phyloP scores from a whole-genome alignment of 2,329 filamentous ascomycete genomes.

The Cytospora mali region DNA sequence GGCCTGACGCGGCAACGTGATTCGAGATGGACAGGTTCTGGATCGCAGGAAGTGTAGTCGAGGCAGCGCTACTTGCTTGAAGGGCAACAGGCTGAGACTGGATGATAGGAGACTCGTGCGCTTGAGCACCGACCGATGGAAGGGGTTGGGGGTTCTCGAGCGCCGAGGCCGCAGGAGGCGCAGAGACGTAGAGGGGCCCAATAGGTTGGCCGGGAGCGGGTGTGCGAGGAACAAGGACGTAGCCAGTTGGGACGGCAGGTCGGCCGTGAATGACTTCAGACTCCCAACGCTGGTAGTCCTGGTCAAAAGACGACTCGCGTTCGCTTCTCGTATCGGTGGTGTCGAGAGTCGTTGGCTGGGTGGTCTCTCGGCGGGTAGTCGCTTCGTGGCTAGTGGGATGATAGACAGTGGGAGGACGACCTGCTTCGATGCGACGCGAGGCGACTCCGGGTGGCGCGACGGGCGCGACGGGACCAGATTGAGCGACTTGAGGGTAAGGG shows the following conservation, averaged over 20 bases:
- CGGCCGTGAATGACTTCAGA: constrained; percentile 6
- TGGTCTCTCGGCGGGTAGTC: constrained; percentile 26
- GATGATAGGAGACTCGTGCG: neutral
- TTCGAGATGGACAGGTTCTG: neutral
- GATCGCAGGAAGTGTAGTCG: neutral
- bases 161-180: neutral
- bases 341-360: constrained; percentile 33
- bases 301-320: constrained; percentile 6
- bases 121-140: neutral
- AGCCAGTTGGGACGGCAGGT: neutral
- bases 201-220: constrained; percentile 6
- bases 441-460: neutral
- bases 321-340: constrained; percentile 7
- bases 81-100: neutral
- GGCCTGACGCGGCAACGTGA: neutral
- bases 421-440: neutral
- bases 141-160: neutral
- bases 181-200: constrained; percentile 5
- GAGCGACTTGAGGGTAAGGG: neutral
- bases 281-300: constrained; percentile 14
- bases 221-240: constrained; percentile 9
- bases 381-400: neutral
- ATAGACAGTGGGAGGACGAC: neutral
- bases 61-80: neutral
- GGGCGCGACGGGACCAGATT: neutral